Base-by-base conservation (phyloP, 2,329 filamentous ascomycete genomes). In the Knoxdaviesia capensis region DNA sequence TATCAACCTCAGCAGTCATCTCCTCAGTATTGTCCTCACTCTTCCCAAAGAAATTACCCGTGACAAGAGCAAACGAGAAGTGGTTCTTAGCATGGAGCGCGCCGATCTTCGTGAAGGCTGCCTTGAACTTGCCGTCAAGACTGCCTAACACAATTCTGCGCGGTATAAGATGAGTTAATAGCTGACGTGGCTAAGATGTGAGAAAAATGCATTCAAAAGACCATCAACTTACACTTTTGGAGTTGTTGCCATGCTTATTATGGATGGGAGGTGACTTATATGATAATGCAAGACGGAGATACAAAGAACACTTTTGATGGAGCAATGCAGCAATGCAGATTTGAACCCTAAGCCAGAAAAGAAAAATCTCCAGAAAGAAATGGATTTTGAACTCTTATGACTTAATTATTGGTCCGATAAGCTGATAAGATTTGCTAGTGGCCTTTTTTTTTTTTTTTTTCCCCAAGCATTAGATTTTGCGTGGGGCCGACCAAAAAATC, bases 11-110 rank as follows among this genome's bases (percentile, higher is more conserved):
- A 20, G 20, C 20, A 59, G 7, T 60, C 55, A 8, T 44, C 6
- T 34, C 43, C 8, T 38, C 38, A 9, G 72, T 66, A 36, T 76
- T 65, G 41, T 80, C 69, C 38, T 76, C 66, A 1, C 65, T 60
- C 37, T 68, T 60, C 11, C 69, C 64, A 53, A 96, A 96, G 6
- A 96, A 66, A 53, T 94, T 80, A 43, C 90, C 90, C 7, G 76
- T 74, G 32, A 94, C 63, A 43, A 98, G 75, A 10, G 83, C 86
- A 51, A 94, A 80, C 9, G 82, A 69, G 56, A 98, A 96, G 53
- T 69, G 71, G 55, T 94, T 90, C 61, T 94, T 96, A 34, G 75
- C 64, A 51, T 96, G 87, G 3, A 96, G 66, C 7, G 74, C 71
- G 6, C 77, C 67, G 20, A 96, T 64, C 59, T 94, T 98, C 46